Base-by-base conservation (phyloP, 2,329 filamentous ascomycete species). In the Neocucurbitaria cava region DNA sequence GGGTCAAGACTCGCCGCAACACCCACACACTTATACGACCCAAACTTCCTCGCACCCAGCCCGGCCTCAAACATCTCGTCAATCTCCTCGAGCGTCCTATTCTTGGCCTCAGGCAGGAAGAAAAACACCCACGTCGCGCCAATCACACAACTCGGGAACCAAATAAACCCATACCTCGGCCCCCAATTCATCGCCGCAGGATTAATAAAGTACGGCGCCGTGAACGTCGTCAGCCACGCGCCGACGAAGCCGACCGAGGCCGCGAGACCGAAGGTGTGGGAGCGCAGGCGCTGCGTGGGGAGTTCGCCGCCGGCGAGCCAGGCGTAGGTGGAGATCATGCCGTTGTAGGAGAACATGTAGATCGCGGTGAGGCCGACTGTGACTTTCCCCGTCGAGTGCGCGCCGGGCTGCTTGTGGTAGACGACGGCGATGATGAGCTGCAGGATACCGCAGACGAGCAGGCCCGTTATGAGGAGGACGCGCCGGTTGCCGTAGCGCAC, bases 151-250 rank as follows among this genome's bases (percentile, higher is more conserved):
- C 66, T 70, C 17, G 73, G 72, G n/a, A 70, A 77, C 83, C 83
- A 86, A 48, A 86, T 84, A 59, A 82, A 86, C 2, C 83, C 69
- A 45, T 86, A 85, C 54, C 81, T 81, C 0, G 84, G 83, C 0
- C 83, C 84, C 83, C 83, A 87, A 60, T 82, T 80, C 35, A 87
- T 68, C 1, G 79, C 69, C 13, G 73, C 67, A 0, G 82, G 81
- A 58, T 86, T 86, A 70, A 87, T 86, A 61, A 86, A 86, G 62
- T 86, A 85, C 0, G 83, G 83, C 2, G 83, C 82, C 0, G 83
- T 86, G 59, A 85, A 86, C 0, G 82, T 84, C 0, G 82, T 82
- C 6, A 83, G 74, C 83, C 83, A 86, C 0, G 81, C 82, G 30
- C 83, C 70, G 3, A 80, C 79, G 0, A 83, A 86, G 0, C 81